Evolutionary conservation across 768 basidiomycete species (phyloP), one percentile per base, ranked within the genome.

Genomic region (Agrocybe pediades): DNA sequence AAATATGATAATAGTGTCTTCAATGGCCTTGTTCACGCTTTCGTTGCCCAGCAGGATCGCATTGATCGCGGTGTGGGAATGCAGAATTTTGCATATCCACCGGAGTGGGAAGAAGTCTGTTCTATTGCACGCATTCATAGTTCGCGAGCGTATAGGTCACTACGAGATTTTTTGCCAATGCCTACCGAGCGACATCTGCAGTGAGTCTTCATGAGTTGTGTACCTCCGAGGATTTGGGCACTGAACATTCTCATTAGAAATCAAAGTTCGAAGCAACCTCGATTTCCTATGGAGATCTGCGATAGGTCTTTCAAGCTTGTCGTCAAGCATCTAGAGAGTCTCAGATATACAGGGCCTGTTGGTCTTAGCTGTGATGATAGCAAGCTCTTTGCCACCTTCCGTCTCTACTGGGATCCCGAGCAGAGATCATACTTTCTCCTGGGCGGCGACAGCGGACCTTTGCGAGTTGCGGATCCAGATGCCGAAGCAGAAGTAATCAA

Each of bases 51-150:
- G 7, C 16, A 33, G 0, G 72, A 74, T 11, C 46, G 61, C 1
- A 56, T 70, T 19, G 60, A 61, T 2, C 58, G 63, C 0, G 71
- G 71, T 0, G 60, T 66, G 1, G 72, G 71, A 0, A 59, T 62
- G 53, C 71, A 71, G 46, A 75, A 75, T 44, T 71, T 74, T 56
- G 47, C 55, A 4, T 74, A 74, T 53, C 46, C 66, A 1, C 70
- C 71, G 1, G 65, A 55, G 0, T 65, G 61, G 26, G 63, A 68
- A 6, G 69, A 75, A 23, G 67, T 73, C 29, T 53, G 50, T 9
- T 62, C 72, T 43, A 60, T 71, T 2, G 8, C 67, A 2, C 30
- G 41, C 0, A 66, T 68, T 6, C 55, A 64, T 9, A 68, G 66
- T 30, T 71, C 73, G 2, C 46, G 57, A 2, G 62, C 65, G 0